Percentiles rank a stretch among this genome's conserved stretches.
Evolutionary conservation across 352 stramenopile species (phyloP).

Genomic region (Globisporangium nodosum): DNA sequence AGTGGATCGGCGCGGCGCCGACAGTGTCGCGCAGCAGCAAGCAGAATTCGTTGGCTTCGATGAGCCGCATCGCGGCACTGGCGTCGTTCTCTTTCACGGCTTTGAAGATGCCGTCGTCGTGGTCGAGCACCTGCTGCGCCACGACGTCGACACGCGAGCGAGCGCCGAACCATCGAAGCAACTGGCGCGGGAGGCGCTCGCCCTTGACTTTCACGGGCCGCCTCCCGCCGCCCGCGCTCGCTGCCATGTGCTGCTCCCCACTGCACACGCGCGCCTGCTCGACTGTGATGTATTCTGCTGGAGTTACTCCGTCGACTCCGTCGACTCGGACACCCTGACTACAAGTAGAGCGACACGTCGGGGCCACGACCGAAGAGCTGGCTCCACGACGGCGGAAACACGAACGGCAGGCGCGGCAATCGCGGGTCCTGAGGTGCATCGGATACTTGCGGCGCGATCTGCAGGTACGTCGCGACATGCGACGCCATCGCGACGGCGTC

Average conservation of each 20-base stretch:
- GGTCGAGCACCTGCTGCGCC: conserved; percentile 50
- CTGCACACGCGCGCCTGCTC: not conserved
- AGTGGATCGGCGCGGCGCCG: conserved; percentile 38
- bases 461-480: conserved; percentile 44
- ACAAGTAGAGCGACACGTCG: conserved; percentile 50
- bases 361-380: conserved; percentile 58
- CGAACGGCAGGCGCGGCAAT: conserved; percentile 24
- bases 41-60: conserved; percentile 29
- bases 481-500: conserved; percentile 53
- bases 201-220: conserved; percentile 13
- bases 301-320: not conserved
- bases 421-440: not conserved
- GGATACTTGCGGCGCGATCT: conserved; percentile 6
- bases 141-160: conserved; percentile 41
- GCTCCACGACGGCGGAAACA: conserved; percentile 53
- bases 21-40: conserved; percentile 43
- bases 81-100: conserved; percentile 44
- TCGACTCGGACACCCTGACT: conserved; percentile 11
- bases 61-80: conserved; percentile 15
- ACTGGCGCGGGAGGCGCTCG: conserved; percentile 12
- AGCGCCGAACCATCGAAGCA: conserved; percentile 20
- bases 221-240: conserved; percentile 3
- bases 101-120: conserved; percentile 50
- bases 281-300: not conserved
- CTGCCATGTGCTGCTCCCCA: not conserved